Base-by-base conservation (phyloP, 202 grass and related monocot species). In the Saccharum hybrid region DNA sequence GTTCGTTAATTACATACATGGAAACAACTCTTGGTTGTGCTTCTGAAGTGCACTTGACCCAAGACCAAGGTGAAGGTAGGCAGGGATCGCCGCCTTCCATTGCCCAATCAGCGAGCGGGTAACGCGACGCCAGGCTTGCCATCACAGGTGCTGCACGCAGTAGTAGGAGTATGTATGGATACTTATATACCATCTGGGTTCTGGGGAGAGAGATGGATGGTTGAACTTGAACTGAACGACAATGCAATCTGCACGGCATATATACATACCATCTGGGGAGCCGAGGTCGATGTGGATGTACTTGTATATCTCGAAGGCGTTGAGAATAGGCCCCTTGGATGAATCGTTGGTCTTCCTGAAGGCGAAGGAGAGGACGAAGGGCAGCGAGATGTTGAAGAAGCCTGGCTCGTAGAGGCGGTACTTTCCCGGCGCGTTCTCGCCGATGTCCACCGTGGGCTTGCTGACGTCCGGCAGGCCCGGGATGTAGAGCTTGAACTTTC, bases 401-500 rank as follows among this genome's bases (percentile, higher is more conserved):
- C 92, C 92, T 0, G 92, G 95, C 85, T 94, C 66, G 72, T 98
- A 98, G 8, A 98, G 49, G 0, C 92, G 76, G 81, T 94, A 95
- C 68, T 93, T 93, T 0, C 95, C 95, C 2, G 91, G 92, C 7
- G 95, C 95, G 61, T 98, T 98, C 72, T 98, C 95, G 8, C 42
- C 80, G 8, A 98, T 80, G 60, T 94, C 88, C 0, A 98, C 95
- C 0, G 92, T 98, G 11, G 90, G 79, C 31, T 98, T 98, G 75
- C 89, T 94, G 18, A 91, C 93, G 1, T 89, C 88, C 0, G 85
- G 80, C 46, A 88, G 31, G 0, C 92, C 92, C 0, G 90, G 90
- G 52, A 98, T 91, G 81, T 83, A 88, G 69, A 98, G 74, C 85
- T 90, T 98, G 87, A 98, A 98, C 74, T 90, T 98, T 28, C 95